Conservation (phyloP, 148 eudicot genomes). For the Spergularia bocconei region DNA sequence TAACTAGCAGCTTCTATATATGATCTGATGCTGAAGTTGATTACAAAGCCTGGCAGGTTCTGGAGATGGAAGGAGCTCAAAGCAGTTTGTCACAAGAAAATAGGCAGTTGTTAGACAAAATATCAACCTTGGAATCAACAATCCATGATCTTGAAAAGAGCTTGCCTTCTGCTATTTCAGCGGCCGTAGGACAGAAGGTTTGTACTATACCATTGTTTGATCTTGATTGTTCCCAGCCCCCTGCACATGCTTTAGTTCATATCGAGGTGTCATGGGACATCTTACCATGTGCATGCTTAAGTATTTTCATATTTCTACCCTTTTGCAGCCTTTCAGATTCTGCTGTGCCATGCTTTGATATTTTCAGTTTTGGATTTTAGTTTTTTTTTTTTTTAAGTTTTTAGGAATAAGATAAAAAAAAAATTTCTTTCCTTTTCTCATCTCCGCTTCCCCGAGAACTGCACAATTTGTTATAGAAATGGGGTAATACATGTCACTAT, state of each 20-base stretch:
- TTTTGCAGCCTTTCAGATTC: neutral
- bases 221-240: neutral
- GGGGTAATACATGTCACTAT: neutral
- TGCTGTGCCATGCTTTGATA: no score
- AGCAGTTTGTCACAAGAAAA: slow-evolving; percentile 52
- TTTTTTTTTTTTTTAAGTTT: neutral
- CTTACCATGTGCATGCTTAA: neutral
- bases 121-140: slow-evolving; percentile 52
- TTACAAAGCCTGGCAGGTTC: slow-evolving; percentile 79
- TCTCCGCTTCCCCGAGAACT: neutral
- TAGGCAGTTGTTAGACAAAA: slow-evolving; percentile 42
- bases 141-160: slow-evolving; percentile 54
- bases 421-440: neutral
- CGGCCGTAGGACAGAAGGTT: slow-evolving; percentile 38
- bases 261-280: neutral
- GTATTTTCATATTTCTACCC: neutral
- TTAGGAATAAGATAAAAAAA: neutral
- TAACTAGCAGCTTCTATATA: slow-evolving; percentile 14
- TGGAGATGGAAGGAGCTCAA: slow-evolving; percentile 63
- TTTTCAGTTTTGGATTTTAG: neutral
- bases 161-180: slow-evolving; percentile 32
- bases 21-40: slow-evolving; percentile 52
- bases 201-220: slow-evolving; percentile 1
- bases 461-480: neutral
- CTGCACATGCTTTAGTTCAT: neutral